Base-by-base conservation (phyloP, 179 eudicot genomes). In the Gypsophila paniculata region DNA sequence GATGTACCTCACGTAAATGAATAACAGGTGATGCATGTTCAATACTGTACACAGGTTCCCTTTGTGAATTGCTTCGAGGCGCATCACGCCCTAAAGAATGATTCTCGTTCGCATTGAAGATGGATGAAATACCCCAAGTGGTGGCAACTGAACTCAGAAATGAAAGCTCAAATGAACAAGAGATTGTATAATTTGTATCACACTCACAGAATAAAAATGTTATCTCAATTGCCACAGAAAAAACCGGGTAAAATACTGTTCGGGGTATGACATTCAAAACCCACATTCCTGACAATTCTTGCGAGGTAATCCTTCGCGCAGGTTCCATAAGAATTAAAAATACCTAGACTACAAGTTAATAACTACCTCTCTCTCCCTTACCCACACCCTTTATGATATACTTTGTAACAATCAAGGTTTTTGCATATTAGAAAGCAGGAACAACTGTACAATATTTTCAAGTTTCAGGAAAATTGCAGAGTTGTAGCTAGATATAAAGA, bases 91-190 rank as follows among this genome's bases (percentile, higher is more conserved):
- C 60, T 32, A 90, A 69, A 22, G 74, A 38, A 22, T 86, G 96
- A 77, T 78, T 88, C 58, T 87, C 90, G 32, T 74, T 74, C 38
- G 87, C 85, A 64, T 88, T 86, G 79, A 93, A 91, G 61, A 93
- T 84, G 67, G 98, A 88, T 65, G 98, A 76, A 70, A 91, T 93
- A 39, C 97, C 91, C 98, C 98, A 89, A 68, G 72, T 66, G 42
- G 90, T 83, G 74, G 83, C 75, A 78, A 73, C 79, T 79, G 79
- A 61, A 61, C 68, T 78, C 48, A 78, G 84, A 83, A 77, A 54
- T 57, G 39, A 71, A 51, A 25, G 59, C 46, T 46, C 66, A 63
- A 32, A 51, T 44, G 65, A 39, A 54, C 29, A 49, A 72, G 17
- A 46, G 15, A 36, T 65, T 39, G 18, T 18, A 74, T 29, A 42